Evolutionary conservation across 2,329 filamentous ascomycete genomes (phyloP).

Genomic region (Trichoderma breve): DNA sequence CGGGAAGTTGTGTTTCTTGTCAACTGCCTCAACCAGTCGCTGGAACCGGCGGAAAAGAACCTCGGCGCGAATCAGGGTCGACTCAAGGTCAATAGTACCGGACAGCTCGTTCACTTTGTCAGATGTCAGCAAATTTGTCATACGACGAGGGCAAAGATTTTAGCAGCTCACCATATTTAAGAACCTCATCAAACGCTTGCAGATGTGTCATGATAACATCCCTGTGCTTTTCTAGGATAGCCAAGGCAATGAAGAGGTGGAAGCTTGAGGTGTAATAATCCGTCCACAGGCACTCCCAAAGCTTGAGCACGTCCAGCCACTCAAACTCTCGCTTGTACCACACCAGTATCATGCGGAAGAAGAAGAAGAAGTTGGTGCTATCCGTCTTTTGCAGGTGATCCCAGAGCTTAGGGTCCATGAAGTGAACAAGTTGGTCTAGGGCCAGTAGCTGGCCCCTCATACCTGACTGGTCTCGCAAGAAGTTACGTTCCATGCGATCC

Average conservation of each 20-base stretch:
- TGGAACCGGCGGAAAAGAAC: slow-evolving; percentile 85
- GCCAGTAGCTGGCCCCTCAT: slow-evolving; percentile 91
- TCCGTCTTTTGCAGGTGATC: slow-evolving; percentile 85
- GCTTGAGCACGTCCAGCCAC: slow-evolving; percentile 78
- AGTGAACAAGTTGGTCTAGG: slow-evolving; percentile 90
- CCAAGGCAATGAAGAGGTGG: slow-evolving; percentile 89
- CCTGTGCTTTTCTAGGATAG: slow-evolving; percentile 93
- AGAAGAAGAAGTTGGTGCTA: slow-evolving; percentile 99
- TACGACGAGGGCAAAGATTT: neutral
- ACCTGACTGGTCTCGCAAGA: slow-evolving; percentile 89
- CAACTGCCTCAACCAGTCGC: slow-evolving; percentile 82
- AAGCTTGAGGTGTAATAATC: slow-evolving; percentile 87
- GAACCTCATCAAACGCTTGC: slow-evolving; percentile 90
- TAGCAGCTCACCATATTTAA: slow-evolving; percentile 77
- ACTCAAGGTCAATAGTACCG: slow-evolving; percentile 84
- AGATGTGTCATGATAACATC: slow-evolving; percentile 95
- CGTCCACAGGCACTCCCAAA: slow-evolving; percentile 96
- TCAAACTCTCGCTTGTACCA: slow-evolving; percentile 98
- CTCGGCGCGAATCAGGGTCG: slow-evolving; percentile 84
- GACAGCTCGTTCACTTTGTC: slow-evolving; percentile 85
- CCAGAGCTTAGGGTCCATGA: slow-evolving; percentile 95
- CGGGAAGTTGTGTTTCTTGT: slow-evolving; percentile 87
- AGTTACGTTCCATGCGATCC: slow-evolving; percentile 97
- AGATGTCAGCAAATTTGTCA: neutral
- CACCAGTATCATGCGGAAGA: slow-evolving; percentile 97